Conservation (phyloP, 2,329 filamentous ascomycete species). For the Phialophora verrucosa region DNA sequence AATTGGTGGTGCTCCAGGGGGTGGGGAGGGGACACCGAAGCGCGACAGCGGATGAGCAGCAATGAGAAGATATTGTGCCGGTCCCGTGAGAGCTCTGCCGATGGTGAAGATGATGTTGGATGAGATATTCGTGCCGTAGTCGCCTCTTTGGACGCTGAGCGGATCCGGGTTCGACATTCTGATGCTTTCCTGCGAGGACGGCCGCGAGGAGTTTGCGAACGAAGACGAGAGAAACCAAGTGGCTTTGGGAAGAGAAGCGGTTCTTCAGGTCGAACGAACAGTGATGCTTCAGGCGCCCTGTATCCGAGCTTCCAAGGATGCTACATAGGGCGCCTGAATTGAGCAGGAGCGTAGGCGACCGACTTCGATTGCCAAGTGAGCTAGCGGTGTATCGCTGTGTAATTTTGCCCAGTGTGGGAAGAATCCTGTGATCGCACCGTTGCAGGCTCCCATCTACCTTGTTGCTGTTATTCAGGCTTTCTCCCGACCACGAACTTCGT, state of each 20-base stretch:
- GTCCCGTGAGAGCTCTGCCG: slow-evolving; percentile 12
- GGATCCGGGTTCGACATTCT: slow-evolving; percentile 17
- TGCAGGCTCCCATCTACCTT: neutral
- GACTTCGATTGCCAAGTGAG: neutral
- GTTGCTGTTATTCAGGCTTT: slow-evolving; percentile 3
- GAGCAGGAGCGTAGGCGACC: neutral
- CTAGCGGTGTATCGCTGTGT: neutral
- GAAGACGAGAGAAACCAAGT: neutral
- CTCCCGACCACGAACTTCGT: slow-evolving; percentile 19
- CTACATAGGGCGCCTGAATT: neutral
- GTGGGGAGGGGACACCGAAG: slow-evolving; percentile 12
- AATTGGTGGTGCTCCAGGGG: slow-evolving; percentile 5
- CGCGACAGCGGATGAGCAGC: slow-evolving; percentile 13
- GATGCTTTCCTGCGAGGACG: neutral
- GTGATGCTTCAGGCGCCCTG: neutral
- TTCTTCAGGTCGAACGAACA: neutral
- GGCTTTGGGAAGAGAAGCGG: neutral
- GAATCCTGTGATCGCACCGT: neutral
- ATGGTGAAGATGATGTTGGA: slow-evolving; percentile 16
- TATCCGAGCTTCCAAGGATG: neutral
- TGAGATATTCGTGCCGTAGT: slow-evolving; percentile 13
- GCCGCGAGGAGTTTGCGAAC: neutral
- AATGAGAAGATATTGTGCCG: slow-evolving; percentile 17
- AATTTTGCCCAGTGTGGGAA: neutral
- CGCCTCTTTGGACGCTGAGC: slow-evolving; percentile 15